Conservation (phyloP, 179 eudicot species). For the Spergularia azorica region DNA sequence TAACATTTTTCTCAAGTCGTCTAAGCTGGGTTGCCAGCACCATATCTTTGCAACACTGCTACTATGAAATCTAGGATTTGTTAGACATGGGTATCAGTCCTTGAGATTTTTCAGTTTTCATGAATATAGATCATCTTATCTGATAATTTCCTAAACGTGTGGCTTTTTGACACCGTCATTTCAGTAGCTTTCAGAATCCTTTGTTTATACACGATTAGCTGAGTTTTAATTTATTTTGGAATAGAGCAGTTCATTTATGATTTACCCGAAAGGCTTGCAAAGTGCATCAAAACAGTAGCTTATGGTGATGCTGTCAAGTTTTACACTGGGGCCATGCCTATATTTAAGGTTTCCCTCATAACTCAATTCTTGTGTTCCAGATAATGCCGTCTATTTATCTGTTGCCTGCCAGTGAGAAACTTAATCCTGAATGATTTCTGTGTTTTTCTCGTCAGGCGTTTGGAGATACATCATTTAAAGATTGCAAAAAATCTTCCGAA, state of each 20-base stretch:
- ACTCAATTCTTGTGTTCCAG: constrained; percentile 15
- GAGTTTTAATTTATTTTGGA: constrained; percentile 45
- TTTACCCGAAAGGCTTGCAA: constrained; percentile 90
- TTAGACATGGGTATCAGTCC: background rate
- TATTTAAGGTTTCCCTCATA: constrained; percentile 67
- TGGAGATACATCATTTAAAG: constrained; percentile 93
- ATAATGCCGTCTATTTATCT: background rate
- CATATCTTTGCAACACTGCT: background rate
- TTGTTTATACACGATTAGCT: constrained; percentile 33
- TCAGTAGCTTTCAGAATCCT: background rate
- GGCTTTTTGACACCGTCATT: background rate
- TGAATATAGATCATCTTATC: constrained; percentile 1
- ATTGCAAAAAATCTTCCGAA: constrained; percentile 94
- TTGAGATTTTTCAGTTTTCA: background rate
- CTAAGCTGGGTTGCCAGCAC: constrained; percentile 5
- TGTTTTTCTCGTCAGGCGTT: constrained; percentile 56
- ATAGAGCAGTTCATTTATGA: constrained; percentile 98
- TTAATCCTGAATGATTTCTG: background rate
- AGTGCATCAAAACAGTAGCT: constrained; percentile 95
- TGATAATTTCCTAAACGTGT: constrained; percentile 1
- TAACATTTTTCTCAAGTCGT: background rate
- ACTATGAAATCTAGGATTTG: background rate
- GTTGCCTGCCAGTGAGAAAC: background rate
- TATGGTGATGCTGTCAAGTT: constrained; percentile 96
- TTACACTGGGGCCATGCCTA: constrained; percentile 98